Conservation (phyloP, 164 flowering plant species). For the Santalum album region DNA sequence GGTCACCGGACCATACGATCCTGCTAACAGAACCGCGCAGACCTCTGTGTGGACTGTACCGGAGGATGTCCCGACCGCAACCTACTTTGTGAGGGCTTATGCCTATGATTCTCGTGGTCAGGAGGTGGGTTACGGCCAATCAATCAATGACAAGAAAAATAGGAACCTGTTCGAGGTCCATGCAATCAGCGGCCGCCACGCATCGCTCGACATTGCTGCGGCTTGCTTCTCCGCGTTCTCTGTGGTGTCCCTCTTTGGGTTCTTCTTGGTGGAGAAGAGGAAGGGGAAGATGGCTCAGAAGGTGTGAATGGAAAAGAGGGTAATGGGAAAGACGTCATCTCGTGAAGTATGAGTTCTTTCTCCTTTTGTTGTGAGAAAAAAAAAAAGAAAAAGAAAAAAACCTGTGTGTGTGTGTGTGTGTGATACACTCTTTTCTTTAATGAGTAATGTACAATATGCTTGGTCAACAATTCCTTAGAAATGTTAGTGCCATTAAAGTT, state of each 20-base stretch:
- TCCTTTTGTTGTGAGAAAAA: no score
- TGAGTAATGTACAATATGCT: background rate
- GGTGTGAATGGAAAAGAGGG: constrained; percentile 10
- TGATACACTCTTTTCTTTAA: no score
- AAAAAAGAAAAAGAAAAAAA: no score
- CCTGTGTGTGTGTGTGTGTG: no score
- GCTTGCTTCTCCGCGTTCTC: constrained; percentile 73
- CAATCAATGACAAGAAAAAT: constrained; percentile 36
- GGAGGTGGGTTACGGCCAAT: constrained; percentile 65
- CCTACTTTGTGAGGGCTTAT: constrained; percentile 57
- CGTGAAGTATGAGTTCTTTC: no score
- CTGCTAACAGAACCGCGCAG: constrained; percentile 9
- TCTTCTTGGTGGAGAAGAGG: constrained; percentile 66
- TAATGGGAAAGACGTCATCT: no score
- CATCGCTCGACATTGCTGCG: constrained; percentile 60
- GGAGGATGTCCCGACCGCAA: constrained; percentile 34
- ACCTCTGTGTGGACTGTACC: constrained; percentile 22
- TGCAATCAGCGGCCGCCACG: constrained; percentile 61
- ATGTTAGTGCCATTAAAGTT: no score
- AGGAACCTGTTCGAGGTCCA: constrained; percentile 46
- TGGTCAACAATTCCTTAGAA: no score
- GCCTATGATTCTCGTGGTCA: constrained; percentile 18
- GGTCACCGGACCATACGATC: constrained; percentile 25
- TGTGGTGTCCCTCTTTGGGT: constrained; percentile 44
- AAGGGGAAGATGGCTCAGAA: constrained; percentile 24